phyloP scores from a whole-genome alignment of 108 stramenopile genomes.

The Halocafeteria seosinensis region DNA sequence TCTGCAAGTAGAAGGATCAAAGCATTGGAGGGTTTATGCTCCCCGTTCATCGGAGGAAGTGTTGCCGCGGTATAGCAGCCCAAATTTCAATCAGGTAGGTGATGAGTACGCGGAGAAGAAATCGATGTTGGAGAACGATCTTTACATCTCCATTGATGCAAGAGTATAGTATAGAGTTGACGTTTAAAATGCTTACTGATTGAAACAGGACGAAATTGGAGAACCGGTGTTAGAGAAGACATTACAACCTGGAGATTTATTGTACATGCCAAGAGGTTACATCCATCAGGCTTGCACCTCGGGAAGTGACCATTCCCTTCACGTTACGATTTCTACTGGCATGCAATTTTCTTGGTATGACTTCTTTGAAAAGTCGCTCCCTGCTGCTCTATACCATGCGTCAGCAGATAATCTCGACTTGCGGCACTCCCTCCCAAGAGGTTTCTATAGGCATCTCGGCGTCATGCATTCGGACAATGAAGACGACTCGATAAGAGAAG shows the following conservation, averaged over 20 bases:
- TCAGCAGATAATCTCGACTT: constrained; percentile 29
- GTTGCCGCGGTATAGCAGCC: constrained; percentile 17
- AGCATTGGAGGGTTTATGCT: constrained; percentile 72
- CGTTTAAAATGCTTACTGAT: no score
- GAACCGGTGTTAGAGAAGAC: neutral
- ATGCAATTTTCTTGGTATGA: constrained; percentile 79
- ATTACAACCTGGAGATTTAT: constrained; percentile 59
- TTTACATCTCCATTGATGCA: no score
- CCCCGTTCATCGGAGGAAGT: constrained; percentile 26
- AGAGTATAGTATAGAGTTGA: no score
- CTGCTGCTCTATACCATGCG: constrained; percentile 61
- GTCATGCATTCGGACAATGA: constrained; percentile 12
- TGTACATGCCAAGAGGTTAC: constrained; percentile 87
- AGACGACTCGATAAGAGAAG: neutral
- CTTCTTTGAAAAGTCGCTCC: constrained; percentile 59
- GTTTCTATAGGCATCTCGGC: constrained; percentile 56
- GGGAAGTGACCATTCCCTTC: constrained; percentile 51
- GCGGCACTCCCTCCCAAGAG: constrained; percentile 33
- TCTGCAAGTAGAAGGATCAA: constrained; percentile 67
- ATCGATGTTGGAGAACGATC: no score
- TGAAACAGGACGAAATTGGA: constrained; percentile 1
- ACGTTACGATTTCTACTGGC: constrained; percentile 79
- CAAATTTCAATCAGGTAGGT: no score
- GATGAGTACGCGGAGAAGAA: no score
- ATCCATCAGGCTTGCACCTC: constrained; percentile 79